Evolutionary conservation across 2,329 filamentous ascomycete species (phyloP).

Genomic region (Clonostachys sp.): DNA sequence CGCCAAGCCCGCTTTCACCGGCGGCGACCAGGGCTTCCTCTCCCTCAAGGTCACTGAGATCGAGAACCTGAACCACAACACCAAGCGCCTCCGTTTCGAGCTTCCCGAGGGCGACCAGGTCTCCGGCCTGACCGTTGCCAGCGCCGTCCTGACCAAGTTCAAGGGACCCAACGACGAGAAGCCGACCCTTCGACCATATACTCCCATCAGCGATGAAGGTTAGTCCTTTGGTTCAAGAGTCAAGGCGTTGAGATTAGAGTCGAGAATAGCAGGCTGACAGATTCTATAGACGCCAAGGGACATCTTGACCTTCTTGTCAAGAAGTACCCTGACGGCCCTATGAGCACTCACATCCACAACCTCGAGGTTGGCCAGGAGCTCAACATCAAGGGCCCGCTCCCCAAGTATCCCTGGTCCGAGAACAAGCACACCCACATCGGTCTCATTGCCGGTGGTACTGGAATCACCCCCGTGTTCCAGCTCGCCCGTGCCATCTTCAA

Average conservation of each 20-base stretch:
- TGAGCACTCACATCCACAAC: constrained; percentile 85
- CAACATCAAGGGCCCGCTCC: constrained; percentile 90
- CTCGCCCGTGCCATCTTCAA: constrained; percentile 87
- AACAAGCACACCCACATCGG: constrained; percentile 94
- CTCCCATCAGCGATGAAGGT: constrained; percentile 84
- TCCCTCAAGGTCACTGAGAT: constrained; percentile 74
- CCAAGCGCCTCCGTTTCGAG: constrained; percentile 85
- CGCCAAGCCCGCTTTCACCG: constrained; percentile 60
- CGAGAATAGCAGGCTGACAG: not conserved
- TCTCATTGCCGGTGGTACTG: constrained; percentile 88
- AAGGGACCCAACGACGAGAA: constrained; percentile 81
- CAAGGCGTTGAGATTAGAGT: not conserved
- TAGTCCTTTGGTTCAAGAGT: constrained; percentile 14
- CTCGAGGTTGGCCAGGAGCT: constrained; percentile 79
- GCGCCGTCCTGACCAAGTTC: constrained; percentile 88
- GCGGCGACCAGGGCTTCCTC: constrained; percentile 87
- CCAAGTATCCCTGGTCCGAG: constrained; percentile 83
- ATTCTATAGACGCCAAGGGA: constrained; percentile 60
- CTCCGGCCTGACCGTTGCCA: constrained; percentile 76
- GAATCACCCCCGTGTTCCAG: constrained; percentile 98
- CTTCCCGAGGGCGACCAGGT: constrained; percentile 81
- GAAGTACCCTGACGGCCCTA: constrained; percentile 83
- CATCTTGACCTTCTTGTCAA: constrained; percentile 89
- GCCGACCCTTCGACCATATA: constrained; percentile 87
- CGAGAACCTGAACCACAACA: constrained; percentile 86